Conservation (phyloP, 129 eudicot genomes). For the Lactuca saligna region DNA sequence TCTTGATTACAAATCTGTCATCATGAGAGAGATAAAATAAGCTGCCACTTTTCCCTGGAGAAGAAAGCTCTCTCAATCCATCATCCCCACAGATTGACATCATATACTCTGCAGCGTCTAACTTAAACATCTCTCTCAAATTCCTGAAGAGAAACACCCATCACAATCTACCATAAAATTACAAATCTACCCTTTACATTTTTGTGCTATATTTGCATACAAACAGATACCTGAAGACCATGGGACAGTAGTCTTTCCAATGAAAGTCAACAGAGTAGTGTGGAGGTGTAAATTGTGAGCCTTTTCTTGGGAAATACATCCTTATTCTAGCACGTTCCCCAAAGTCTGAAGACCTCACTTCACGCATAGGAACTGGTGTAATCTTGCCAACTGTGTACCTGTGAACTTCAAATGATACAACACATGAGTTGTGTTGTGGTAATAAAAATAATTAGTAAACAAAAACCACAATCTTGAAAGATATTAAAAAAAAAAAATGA, state of each 20-base stretch:
- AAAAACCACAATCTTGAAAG: constrained; percentile 2
- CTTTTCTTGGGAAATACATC: constrained; percentile 89
- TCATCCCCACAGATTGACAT: constrained; percentile 99
- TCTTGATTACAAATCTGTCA: constrained; percentile 91
- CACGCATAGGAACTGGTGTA: constrained; percentile 97
- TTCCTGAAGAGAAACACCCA: constrained; percentile 53
- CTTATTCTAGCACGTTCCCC: constrained; percentile 85
- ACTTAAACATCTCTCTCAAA: constrained; percentile 93
- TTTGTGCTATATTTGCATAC: no score
- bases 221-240: constrained; percentile 88
- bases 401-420: constrained; percentile 49
- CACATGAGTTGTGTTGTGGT: constrained; percentile 37
- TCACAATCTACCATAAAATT: constrained; percentile 11
- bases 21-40: constrained; percentile 86
- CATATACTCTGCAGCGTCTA: constrained; percentile 99
- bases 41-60: constrained; percentile 99
- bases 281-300: constrained; percentile 90
- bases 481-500: constrained; percentile 13
- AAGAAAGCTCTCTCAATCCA: constrained; percentile 93
- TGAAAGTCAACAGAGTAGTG: constrained; percentile 82
- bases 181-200: not conserved
- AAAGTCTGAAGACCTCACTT: constrained; percentile 89
- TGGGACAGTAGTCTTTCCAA: constrained; percentile 99
- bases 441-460: not conserved
- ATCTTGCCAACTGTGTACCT: constrained; percentile 99